Conservation (phyloP, 805 yeast genomes). For the Starmerella sp. region DNA sequence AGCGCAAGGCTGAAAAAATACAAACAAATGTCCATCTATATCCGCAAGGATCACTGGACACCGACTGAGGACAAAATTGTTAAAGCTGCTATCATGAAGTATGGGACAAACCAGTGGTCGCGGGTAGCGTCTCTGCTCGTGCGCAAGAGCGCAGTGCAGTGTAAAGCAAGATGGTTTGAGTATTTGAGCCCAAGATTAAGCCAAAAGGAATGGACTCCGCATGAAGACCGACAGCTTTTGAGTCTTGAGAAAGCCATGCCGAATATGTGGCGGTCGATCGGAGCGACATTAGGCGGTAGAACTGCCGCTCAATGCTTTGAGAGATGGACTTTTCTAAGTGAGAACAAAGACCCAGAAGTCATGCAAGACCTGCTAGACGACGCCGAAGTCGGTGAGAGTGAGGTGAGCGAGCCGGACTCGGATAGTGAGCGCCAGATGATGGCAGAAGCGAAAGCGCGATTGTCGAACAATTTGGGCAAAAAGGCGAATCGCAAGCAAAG, state of each 20-base stretch:
- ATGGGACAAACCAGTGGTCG: slow-evolving; percentile 92
- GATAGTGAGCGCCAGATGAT: slow-evolving; percentile 89
- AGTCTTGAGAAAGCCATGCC: slow-evolving; percentile 62
- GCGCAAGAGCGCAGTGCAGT: slow-evolving; percentile 80
- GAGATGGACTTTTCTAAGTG: slow-evolving; percentile 37
- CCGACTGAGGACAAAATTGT: slow-evolving; percentile 73
- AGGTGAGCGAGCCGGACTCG: slow-evolving; percentile 27
- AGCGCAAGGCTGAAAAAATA: background rate
- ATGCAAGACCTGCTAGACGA: background rate
- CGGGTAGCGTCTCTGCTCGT: slow-evolving; percentile 78
- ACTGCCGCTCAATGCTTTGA: slow-evolving; percentile 82
- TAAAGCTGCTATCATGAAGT: slow-evolving; percentile 82
- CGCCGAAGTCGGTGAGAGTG: background rate
- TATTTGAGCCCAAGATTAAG: slow-evolving; percentile 67
- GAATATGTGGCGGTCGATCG: slow-evolving; percentile 88
- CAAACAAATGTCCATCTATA: slow-evolving; percentile 39
- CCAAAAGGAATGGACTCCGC: slow-evolving; percentile 55
- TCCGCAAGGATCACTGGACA: slow-evolving; percentile 87
- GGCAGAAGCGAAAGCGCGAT: slow-evolving; percentile 85
- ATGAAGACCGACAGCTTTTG: slow-evolving; percentile 65
- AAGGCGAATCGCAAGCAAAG: slow-evolving; percentile 85
- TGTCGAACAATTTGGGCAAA: slow-evolving; percentile 87
- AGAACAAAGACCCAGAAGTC: slow-evolving; percentile 38
- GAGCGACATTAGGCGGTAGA: slow-evolving; percentile 60
- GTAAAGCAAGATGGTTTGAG: slow-evolving; percentile 86